A percentile compares a stretch with the other conserved stretches of the same genome.
These are phyloP conservation scores for Kwoniella mangroviensis DNA, from an alignment of 768 basidiomycete genomes.

Conservation along the genomic window DNA sequence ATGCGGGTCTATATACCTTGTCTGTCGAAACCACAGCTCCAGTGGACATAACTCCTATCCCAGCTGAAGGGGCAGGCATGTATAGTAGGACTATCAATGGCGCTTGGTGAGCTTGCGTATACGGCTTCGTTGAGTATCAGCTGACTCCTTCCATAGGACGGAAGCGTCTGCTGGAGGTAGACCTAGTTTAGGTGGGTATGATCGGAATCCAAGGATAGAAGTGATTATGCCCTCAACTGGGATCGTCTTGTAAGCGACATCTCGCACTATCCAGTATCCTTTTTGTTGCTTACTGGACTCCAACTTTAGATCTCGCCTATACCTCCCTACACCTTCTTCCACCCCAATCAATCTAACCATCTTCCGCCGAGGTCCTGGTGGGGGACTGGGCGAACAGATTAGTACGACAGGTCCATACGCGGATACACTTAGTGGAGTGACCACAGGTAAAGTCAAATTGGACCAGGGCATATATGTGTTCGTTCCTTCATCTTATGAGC, in stretches of 20 bases:
- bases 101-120: slow-evolving; percentile 66
- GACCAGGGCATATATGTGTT: slow-evolving; percentile 71
- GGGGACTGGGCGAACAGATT: slow-evolving; percentile 58
- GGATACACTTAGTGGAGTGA: slow-evolving; percentile 74
- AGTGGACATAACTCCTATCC: slow-evolving; percentile 70
- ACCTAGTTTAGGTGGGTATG: slow-evolving; percentile 70
- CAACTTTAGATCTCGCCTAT: slow-evolving; percentile 35
- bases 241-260: slow-evolving; percentile 35
- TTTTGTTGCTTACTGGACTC: neutral
- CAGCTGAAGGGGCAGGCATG: slow-evolving; percentile 91
- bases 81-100: slow-evolving; percentile 72
- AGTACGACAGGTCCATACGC: slow-evolving; percentile 80
- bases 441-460: slow-evolving; percentile 62
- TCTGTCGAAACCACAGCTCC: slow-evolving; percentile 67
- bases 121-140: neutral
- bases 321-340: slow-evolving; percentile 28
- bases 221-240: slow-evolving; percentile 57
- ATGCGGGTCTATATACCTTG: slow-evolving; percentile 70
- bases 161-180: slow-evolving; percentile 68
- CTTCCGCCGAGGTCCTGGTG: slow-evolving; percentile 59
- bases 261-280: neutral
- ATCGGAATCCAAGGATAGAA: slow-evolving; percentile 71
- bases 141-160: slow-evolving; percentile 61
- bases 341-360: slow-evolving; percentile 53
- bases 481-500: slow-evolving; percentile 75